A percentile compares a stretch with the other conserved stretches of the same genome.
Evolutionary conservation across 176 grass and related monocot species (phyloP).

Genomic region (Dactylis glomerata): DNA sequence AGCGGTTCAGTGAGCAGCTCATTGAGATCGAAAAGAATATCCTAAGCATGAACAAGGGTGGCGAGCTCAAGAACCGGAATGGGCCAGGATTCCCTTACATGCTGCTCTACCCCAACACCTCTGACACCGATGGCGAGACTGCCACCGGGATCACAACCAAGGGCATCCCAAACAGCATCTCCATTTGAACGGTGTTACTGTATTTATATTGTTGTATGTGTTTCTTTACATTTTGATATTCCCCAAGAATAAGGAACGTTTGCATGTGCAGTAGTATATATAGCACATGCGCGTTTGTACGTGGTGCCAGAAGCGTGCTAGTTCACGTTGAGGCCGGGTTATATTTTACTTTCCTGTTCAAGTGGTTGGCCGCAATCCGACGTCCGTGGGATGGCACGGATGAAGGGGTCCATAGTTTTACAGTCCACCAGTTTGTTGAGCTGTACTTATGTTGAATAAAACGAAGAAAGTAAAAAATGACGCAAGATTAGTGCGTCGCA

Average conservation of each 20-base stretch:
- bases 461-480: background rate
- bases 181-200: background rate
- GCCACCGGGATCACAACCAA: background rate
- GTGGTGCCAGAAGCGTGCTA: background rate
- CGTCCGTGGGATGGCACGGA: background rate
- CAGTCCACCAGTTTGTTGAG: background rate
- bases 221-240: background rate
- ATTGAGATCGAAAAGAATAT: background rate
- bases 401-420: background rate
- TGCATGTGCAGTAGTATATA: background rate
- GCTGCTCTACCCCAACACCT: conserved; percentile 2
- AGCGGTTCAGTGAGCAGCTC: background rate
- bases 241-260: background rate
- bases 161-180: conserved; percentile 10
- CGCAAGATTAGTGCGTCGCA: background rate
- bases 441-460: no score
- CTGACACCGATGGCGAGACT: background rate
- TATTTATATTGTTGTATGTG: background rate
- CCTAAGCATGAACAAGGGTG: background rate
- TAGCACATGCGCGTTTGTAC: background rate
- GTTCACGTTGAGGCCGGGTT: background rate
- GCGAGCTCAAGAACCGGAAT: background rate
- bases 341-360: background rate
- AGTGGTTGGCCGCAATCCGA: background rate
- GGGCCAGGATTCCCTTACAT: background rate